Conservation (phyloP, 805 yeast genomes). For the Pachysolen tannophilus region DNA sequence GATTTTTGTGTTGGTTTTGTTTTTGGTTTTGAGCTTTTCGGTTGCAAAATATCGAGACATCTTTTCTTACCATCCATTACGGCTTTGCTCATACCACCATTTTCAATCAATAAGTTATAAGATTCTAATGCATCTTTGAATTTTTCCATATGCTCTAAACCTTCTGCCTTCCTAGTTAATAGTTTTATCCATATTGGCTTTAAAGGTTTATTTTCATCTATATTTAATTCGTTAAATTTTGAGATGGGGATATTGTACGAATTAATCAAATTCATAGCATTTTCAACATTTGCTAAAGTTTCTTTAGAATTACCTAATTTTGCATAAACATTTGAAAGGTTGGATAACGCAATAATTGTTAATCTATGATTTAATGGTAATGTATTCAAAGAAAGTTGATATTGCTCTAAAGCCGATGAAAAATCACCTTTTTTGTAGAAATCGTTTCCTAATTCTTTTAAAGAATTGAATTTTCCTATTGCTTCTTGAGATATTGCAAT, state of each 20-base stretch:
- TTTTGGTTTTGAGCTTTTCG: conserved; percentile 27
- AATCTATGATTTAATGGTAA: conserved; percentile 61
- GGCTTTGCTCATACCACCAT: conserved; percentile 57
- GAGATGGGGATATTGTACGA: conserved; percentile 19
- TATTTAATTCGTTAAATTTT: conserved; percentile 24
- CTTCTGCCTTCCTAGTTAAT: conserved; percentile 67
- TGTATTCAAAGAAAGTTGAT: conserved; percentile 37
- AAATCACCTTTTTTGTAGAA: conserved; percentile 82
- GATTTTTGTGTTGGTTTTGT: conserved; percentile 17
- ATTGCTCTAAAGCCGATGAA: conserved; percentile 51
- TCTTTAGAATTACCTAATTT: conserved; percentile 64
- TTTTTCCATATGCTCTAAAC: conserved; percentile 71
- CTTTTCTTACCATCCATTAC: conserved; percentile 79
- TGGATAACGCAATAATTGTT: conserved; percentile 63
- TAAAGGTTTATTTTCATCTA: conserved; percentile 44
- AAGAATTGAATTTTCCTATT: conserved; percentile 31
- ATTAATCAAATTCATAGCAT: conserved; percentile 35
- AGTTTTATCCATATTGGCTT: conserved; percentile 72
- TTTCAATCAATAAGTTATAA: conserved; percentile 56
- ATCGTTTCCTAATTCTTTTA: conserved; percentile 48
- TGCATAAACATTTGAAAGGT: conserved; percentile 57
- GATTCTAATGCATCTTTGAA: conserved; percentile 52
- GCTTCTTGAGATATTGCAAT: conserved; percentile 16
- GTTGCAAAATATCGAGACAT: conserved; percentile 58
- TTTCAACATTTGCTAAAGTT: conserved; percentile 37